Evolutionary conservation across 2,329 filamentous ascomycete species (phyloP), one percentile per base, ranked within the genome.

Genomic region (Emmonsiellopsis sp.): DNA sequence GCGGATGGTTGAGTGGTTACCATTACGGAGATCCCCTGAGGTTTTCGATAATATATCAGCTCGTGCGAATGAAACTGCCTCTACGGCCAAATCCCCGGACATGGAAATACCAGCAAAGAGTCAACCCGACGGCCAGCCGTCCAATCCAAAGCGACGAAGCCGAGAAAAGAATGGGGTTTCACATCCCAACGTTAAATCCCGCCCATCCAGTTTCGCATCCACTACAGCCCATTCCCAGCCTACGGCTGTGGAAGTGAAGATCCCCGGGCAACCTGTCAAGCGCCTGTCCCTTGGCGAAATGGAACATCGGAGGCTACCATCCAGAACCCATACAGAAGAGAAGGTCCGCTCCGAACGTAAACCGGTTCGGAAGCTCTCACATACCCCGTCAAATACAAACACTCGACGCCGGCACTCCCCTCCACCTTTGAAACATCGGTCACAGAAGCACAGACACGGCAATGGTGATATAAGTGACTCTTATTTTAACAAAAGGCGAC

Each of bases 1-100:
- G 37, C 65, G 72, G 43, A 71, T 75, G 68, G 65, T 75, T 7
- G 71, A 74, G 58, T 76, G 73, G 73, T 61, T 76, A 49, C 72
- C 73, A n/a, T 60, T 72, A 30, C 53, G 46, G 47, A 54, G 51
- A 43, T 43, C 51, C 2, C n/a, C 54, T 13, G 31, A 40, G 31
- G 26, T 13, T 2, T 50, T 48, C n/a, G 44, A 53, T 49, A 30
- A 34, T 11, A 15, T 16, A 11, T 11, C 35, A 11, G n/a, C 35
- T 49, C 11, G 20, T 8, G 20, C 47, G 7, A 40, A 10, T 30
- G 20, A 40, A 16, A 16, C 34, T 40, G 15, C 13, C 26, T 31
- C 20, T 6, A 37, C 35, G 15, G 26, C 47, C 16, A 49, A 49
- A 13, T 31, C 47, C 16, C 16, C 47, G 7, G 47, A n/a, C 38